Evolutionary conservation across 1,139 yeast genomes (phyloP), one percentile per base, ranked within the genome.

Genomic region (Protomyces inundatus): DNA sequence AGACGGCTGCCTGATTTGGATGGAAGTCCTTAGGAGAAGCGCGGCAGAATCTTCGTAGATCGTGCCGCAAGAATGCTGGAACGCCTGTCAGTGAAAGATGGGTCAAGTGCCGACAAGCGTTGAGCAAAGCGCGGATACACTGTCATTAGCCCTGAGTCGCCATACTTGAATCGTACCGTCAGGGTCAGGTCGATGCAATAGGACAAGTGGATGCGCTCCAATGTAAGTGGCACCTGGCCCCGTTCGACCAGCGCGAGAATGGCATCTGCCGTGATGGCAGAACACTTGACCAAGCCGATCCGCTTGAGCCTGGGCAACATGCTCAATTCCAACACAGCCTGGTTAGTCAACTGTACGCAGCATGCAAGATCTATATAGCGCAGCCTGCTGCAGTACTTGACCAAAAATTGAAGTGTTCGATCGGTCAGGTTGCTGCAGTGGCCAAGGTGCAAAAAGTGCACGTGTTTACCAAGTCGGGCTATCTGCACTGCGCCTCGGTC

Each of bases 361-460:
- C 97, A 90, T 30, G 98, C 98, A 68, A 93, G 83, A 77, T 93
- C 98, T 68, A 93, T 90, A 74, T 91, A 93, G 71, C 90, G 96
- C 65, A 93, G 84, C 67, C 97, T 80, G 66, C 86, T 89, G 73
- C 98, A 93, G 64, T 83, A 81, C 70, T 88, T 81, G 23, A 90
- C 90, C 67, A 93, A 79, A 10, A 83, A 80, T 30, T 84, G 82
- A 33, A 93, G 95, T 16, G 97, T 97, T 67, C 82, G 83, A 76
- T 93, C 98, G 0, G 98, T 93, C 65, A 93, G 88, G 71, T 87
- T 84, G 61, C 86, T 84, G 77, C 98, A 93, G 77, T 93, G 98
- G 34, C 98, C 98, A 68, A 93, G 81, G 76, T 93, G 98, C 64
- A 93, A 81, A 71, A 90, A 90, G 73, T 91, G 97, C 69, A 93